Evolutionary conservation across 169 alveolate species (phyloP), one percentile per base, ranked within the genome.

Genomic region (Cryptosporidium felis): DNA sequence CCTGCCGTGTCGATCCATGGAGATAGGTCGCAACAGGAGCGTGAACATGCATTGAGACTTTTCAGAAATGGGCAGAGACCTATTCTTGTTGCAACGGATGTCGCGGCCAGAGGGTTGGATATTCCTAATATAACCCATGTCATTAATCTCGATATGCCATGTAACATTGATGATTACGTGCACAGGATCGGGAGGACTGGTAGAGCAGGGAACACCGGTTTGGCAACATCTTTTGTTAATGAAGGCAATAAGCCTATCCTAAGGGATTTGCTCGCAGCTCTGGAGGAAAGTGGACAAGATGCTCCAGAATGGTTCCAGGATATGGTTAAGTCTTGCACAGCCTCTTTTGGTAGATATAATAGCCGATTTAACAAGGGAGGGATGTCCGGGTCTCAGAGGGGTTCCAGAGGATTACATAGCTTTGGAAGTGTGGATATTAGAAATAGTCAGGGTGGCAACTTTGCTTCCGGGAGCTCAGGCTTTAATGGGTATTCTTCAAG

Each of bases 41-140:
- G 99, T 60, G 96, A 92, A 60, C 94, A 92, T 67, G 98, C 98
- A 16, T 88, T 97, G 62, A 91, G 93, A 44, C 74, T 82, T 36
- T 96, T 98, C 82, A 96, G 94, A 89, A 91, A 96, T 46, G 98
- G 98, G 2, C 93, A 92, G 45, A 85, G 97, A 40, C 96, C 96
- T 56, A 95, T 96, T 51, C 90, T 98, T 66, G 98, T 98, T 5
- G 99, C 99, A 26, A 97, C 99, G 2, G 99, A 98, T 89, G 99
- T 98, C 21, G 99, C 99, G 2, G 98, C 99, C 28, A 92, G 99
- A 79, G 99, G 99, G 0, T 89, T 98, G 26, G 99, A 98, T 88
- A 96, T 98, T 56, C 97, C 97, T 12, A 94, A 96, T 81, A 97
- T 97, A 45, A 94, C 95, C 32, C 97, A 93, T 65, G 99, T 97